Evolutionary conservation across 352 stramenopile species (phyloP), one percentile per base, ranked within the genome.

Genomic region (Pythium coloratum): DNA sequence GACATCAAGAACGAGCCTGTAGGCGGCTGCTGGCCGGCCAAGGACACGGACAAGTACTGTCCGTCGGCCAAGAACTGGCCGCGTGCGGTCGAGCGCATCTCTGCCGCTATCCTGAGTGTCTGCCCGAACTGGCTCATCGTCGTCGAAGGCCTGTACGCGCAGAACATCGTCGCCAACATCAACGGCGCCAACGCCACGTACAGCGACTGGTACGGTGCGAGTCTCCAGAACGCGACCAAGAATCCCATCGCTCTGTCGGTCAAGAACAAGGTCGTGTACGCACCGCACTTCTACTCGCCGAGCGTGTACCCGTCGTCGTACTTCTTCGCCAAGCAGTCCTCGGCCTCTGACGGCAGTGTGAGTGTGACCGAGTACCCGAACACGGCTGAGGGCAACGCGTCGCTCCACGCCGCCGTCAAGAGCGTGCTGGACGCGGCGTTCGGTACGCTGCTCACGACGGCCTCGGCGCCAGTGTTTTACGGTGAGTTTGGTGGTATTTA

Each of bases 401-500:
- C 75, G 51, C 68, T 94, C 16, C 76, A 90, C 59, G 55, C 55
- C 12, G 82, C 84, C 2, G 65, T 94, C 24, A 84, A 75, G 50
- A 69, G 72, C 32, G 81, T 91, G 55, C 67, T 94, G 26, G 81
- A 94, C 63, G 74, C 82, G 32, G 70, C 86, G 0, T 94, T 94
- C 42, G 86, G 86, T 13, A 78, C 84, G 7, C 71, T 72, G 1
- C 73, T 92, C 24, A 78, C 72, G n/a, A 73, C 73, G 14, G 71
- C 40, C 12, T 78, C 77, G 18, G 71, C 87, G 32, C 82, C 84
- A 3, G 84, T 86, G 28, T 90, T 92, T 59, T 92, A 88, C 60
- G 86, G 86, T 20, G 84, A 92, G 58, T 94, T 92, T 66, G 84
- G 86, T 57, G 86, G 86, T n/a, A 92, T 94, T 47, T 92, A 91